Conservation (phyloP, 2,329 filamentous ascomycete genomes). For the Aspergillus melleus region DNA sequence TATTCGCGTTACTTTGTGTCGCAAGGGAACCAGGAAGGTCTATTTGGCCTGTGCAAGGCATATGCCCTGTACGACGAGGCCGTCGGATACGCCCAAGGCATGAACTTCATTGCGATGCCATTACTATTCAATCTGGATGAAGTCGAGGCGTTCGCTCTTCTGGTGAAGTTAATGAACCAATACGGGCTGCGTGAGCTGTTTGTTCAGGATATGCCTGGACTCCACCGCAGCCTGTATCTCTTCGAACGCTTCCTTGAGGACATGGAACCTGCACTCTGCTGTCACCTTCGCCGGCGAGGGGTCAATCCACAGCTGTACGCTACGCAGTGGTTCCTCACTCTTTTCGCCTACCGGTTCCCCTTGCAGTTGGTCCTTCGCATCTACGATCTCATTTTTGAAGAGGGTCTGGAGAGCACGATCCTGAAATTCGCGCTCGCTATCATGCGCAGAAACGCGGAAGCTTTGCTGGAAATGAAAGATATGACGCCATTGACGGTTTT, state of each 20-base stretch:
- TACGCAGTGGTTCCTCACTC: conserved; percentile 96
- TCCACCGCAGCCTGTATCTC: conserved; percentile 90
- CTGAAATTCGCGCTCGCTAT: conserved; percentile 91
- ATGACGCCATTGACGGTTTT: conserved; percentile 88
- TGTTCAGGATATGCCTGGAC: conserved; percentile 90
- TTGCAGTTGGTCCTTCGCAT: conserved; percentile 94
- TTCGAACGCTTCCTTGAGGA: conserved; percentile 95
- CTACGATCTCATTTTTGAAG: conserved; percentile 91
- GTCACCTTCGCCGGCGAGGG: conserved; percentile 82
- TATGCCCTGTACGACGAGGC: conserved; percentile 94
- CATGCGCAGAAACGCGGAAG: conserved; percentile 88
- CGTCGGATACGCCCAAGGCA: conserved; percentile 96
- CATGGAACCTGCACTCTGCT: conserved; percentile 89
- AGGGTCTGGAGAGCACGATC: conserved; percentile 84
- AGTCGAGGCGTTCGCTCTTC: conserved; percentile 90
- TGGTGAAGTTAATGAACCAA: conserved; percentile 94
- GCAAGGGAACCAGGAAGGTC: conserved; percentile 84
- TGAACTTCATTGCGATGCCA: conserved; percentile 98
- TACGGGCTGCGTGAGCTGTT: conserved; percentile 93
- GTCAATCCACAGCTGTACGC: conserved; percentile 93
- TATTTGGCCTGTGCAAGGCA: conserved; percentile 95
- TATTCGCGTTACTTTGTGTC: conserved; percentile 95
- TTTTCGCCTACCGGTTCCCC: conserved; percentile 98
- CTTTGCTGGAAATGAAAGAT: conserved; percentile 80
- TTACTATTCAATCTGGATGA: conserved; percentile 96